Base-by-base conservation (phyloP, 441 rosid species). In the Gossypium laxum region DNA sequence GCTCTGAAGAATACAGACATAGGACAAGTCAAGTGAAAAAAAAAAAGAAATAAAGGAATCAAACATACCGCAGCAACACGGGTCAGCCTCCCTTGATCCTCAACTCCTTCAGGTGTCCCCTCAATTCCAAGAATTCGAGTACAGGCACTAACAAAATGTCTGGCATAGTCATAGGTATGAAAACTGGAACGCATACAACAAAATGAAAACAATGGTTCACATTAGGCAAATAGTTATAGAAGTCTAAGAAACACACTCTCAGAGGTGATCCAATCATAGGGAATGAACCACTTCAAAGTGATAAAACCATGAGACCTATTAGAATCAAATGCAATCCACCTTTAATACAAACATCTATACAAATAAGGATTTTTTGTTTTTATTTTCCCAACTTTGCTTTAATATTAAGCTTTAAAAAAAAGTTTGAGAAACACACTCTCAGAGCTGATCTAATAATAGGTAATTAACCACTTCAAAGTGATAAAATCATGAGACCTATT, bases 61-160 rank as follows among this genome's bases (percentile, higher is more conserved):
- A 70, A 71, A 78, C 88, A 79, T 89, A 95, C 99, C 60, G 96
- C 99, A 79, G 99, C 96, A 67, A 95, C 99, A 76, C 98, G 85
- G 71, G 99, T 95, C 78, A 92, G 85, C 85, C 73, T 88, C 65
- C 97, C 99, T 83, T 95, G 98, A 85, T 91, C 91, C 75, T 92
- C 99, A 67, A 95, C 99, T 72, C 99, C 99, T 75, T 95, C 98
- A 64, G 98, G 99, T 65, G 99, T 95, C 72, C 98, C 99, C 80
- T 95, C 99, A 63, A 91, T 88, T 74, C 97, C 99, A 85, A 95
- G 96, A 73, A 95, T 95, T 74, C 99, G 95, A 69, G 99, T 91
- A 73, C 99, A 95, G 19, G 99, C 97, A 72, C 99, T 95, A 74
- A 95, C 99, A 83, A 95, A 95, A 70, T 95, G 99, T 76, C 99